A percentile compares a stretch with the other conserved stretches of the same genome.
Evolutionary conservation across 768 basidiomycete species (phyloP).

Genomic region (Pulveroboletus ravenelii): DNA sequence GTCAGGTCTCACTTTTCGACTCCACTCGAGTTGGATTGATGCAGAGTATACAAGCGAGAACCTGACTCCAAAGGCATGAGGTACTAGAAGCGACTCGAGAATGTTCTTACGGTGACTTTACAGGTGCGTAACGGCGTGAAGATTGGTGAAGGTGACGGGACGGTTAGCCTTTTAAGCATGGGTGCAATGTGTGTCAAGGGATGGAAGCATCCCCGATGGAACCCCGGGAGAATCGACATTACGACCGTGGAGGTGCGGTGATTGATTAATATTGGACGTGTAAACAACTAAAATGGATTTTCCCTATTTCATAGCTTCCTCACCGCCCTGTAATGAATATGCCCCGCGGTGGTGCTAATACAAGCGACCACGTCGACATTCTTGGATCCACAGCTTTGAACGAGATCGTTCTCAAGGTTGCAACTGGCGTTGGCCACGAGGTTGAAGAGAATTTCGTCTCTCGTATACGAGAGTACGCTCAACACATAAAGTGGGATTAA

Average conservation of each 20-base stretch:
- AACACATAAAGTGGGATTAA: conserved; percentile 75
- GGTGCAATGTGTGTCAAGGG: conserved; percentile 98
- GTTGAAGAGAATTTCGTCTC: conserved; percentile 69
- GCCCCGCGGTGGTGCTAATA: conserved; percentile 88
- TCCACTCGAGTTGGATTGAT: conserved; percentile 79
- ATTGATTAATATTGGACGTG: background rate
- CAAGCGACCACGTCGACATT: conserved; percentile 87
- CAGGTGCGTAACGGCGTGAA: conserved; percentile 81
- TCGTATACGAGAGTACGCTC: conserved; percentile 70
- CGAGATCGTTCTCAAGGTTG: conserved; percentile 87
- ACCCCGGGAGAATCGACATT: conserved; percentile 83
- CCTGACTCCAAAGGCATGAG: conserved; percentile 48
- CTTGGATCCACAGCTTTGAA: conserved; percentile 77
- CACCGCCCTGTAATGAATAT: conserved; percentile 70
- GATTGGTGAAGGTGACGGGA: conserved; percentile 94
- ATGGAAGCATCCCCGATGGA: conserved; percentile 87
- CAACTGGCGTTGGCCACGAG: conserved; percentile 74
- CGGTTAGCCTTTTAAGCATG: conserved; percentile 77
- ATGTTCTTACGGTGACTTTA: background rate
- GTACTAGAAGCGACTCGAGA: background rate
- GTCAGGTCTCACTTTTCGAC: conserved; percentile 47
- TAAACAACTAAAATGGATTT: conserved; percentile 2
- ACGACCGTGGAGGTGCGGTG: conserved; percentile 76
- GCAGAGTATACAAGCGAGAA: conserved; percentile 67
- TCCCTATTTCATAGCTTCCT: conserved; percentile 52